Base-by-base conservation (phyloP, 495 filamentous ascomycete genomes). In the Filosporella fistucella region DNA sequence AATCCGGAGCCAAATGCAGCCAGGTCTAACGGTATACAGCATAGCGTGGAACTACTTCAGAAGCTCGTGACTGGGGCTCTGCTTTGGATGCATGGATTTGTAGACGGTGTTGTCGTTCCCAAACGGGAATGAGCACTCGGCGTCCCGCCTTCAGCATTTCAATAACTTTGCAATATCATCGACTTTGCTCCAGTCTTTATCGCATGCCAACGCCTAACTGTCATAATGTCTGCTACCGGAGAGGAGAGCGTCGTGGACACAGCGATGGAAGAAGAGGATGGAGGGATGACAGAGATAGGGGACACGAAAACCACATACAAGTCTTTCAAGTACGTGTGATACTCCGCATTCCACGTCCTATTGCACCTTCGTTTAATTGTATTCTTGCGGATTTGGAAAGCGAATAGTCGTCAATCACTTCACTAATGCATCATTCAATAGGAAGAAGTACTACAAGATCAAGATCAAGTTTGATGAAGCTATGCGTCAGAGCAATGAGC, bases 361-460 rank as follows among this genome's bases (percentile, higher is more conserved):
- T n/a, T 30, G 28, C n/a, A 8, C 28, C 8, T 40, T 40, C 36
- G 14, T 12, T n/a, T 18, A n/a, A 24, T 30, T 36, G 16, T 3
- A 44, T n/a, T 20, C n/a, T 37, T 14, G 18, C 20, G 12, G 37
- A 40, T 4, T 21, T 40, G 3, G 17, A 40, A 38, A 21, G n/a
- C 35, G 4, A n/a, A 25, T 3, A 4, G 1, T 23, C 0, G 6
- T 26, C 22, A 9, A 16, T 11, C 35, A 33, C 40, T 24, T 23
- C 12, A 28, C 51, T 61, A 49, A 60, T 45, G 14, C 30, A 35
- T 11, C 33, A 5, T 26, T 32, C 43, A 24, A 13, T 21, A 61
- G 58, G 69, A 96, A 94, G 68, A 98, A 98, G 69, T 98, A 91
- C 66, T 81, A 87, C 45, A 98, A 98, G 70, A 81, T 95, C 71